Percentiles rank a stretch among this genome's conserved stretches.
Evolutionary conservation across 139 green algal genomes (phyloP).

Genomic region (Chlamydomonas urium): DNA sequence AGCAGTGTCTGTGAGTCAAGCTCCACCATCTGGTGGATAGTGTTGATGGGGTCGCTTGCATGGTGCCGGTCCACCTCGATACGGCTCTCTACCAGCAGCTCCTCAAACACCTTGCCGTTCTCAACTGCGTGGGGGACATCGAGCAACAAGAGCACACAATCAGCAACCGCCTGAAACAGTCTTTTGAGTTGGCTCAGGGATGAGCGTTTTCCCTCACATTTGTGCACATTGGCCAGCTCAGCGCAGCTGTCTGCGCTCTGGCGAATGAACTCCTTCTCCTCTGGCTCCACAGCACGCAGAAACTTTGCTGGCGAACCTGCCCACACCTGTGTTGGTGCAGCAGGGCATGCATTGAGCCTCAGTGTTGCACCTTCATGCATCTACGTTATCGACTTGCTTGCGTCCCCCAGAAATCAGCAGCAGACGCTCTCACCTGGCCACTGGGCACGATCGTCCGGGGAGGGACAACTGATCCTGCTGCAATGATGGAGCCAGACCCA

Average conservation of each 20-base stretch:
- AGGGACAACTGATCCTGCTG: slow-evolving; percentile 74
- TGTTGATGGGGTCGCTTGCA: slow-evolving; percentile 36
- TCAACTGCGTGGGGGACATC: too few relatives aligned
- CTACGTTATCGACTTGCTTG: too few relatives aligned
- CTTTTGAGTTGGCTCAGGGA: too few relatives aligned
- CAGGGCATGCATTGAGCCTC: too few relatives aligned
- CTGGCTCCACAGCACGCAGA: slow-evolving; percentile 70
- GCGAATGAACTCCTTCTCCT: slow-evolving; percentile 73
- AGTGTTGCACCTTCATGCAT: too few relatives aligned
- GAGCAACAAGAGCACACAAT: too few relatives aligned
- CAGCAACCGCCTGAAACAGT: too few relatives aligned
- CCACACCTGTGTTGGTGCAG: too few relatives aligned
- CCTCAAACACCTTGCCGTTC: slow-evolving; percentile 46
- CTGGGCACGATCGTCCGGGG: slow-evolving; percentile 65
- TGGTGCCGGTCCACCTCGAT: slow-evolving; percentile 35
- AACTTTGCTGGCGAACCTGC: slow-evolving; percentile 81
- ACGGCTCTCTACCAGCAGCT: slow-evolving; percentile 26
- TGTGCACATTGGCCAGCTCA: slow-evolving; percentile 62
- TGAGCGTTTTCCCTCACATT: slow-evolving; percentile 42
- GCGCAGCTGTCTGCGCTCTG: slow-evolving; percentile 76
- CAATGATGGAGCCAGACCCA: slow-evolving; percentile 71
- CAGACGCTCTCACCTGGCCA: too few relatives aligned
- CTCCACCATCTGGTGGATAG: slow-evolving; percentile 35
- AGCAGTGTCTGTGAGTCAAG: slow-evolving; percentile 13
- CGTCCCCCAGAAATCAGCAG: too few relatives aligned